These are phyloP conservation scores for Leucosporidium creatinivorum DNA, from an alignment of 768 basidiomycete genomes.

Conservation along the genomic window DNA sequence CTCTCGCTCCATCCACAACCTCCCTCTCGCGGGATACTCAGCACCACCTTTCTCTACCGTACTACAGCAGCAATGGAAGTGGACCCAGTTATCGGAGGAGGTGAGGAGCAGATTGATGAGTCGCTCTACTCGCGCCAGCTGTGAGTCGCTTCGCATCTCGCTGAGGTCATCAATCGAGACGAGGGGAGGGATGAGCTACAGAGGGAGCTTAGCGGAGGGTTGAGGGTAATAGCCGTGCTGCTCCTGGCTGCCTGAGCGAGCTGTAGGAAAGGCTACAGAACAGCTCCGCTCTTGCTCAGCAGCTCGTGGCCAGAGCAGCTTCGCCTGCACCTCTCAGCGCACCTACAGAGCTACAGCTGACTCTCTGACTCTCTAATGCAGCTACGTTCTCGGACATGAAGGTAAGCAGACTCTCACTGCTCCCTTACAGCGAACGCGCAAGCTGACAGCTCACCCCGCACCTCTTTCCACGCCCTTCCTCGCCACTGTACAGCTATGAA, in stretches of 20 bases:
- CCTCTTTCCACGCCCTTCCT: neutral
- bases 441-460: neutral
- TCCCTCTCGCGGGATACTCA: slow-evolving; percentile 7
- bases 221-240: too few relatives aligned
- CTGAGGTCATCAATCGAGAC: neutral
- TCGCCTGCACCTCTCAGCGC: too few relatives aligned
- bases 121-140: slow-evolving; percentile 26
- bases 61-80: slow-evolving; percentile 12
- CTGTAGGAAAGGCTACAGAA: neutral
- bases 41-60: too few relatives aligned
- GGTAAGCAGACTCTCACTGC: neutral
- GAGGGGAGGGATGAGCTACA: neutral
- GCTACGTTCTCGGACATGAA: slow-evolving; percentile 30
- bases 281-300: too few relatives aligned
- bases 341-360: neutral
- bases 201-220: neutral
- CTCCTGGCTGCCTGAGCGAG: neutral
- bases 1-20: neutral
- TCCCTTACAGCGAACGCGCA: too few relatives aligned
- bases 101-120: slow-evolving; percentile 19
- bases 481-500: slow-evolving; percentile 70
- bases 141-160: slow-evolving; percentile 6
- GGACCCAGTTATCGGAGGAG: slow-evolving; percentile 7
- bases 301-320: too few relatives aligned
- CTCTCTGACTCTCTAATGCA: neutral